These are phyloP conservation scores for Gleditsia sinensis DNA, from an alignment of 306 rosid species.

Conservation along the genomic window DNA sequence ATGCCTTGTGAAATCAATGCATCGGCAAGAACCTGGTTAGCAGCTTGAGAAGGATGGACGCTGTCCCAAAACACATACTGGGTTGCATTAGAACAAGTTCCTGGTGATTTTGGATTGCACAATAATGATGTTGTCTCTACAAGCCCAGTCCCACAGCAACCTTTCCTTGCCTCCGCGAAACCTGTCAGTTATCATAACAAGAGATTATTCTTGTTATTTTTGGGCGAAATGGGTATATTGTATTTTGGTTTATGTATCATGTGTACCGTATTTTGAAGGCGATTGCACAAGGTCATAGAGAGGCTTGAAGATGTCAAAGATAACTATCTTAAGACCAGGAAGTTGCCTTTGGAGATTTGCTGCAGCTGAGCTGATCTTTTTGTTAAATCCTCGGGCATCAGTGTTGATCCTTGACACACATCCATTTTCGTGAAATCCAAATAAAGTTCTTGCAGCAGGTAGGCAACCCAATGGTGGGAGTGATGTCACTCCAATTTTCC, in stretches of 20 bases:
- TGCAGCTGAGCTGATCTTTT: constrained; percentile 69
- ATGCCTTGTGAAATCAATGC: constrained; percentile 68
- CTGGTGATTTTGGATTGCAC: constrained; percentile 76
- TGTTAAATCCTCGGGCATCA: constrained; percentile 79
- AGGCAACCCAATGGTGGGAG: constrained; percentile 95
- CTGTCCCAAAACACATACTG: constrained; percentile 95
- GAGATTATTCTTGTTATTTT: too few species aligned
- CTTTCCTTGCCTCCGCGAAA: constrained; percentile 75
- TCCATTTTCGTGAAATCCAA: constrained; percentile 63
- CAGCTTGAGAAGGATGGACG: constrained; percentile 92
- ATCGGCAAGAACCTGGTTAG: constrained; percentile 89
- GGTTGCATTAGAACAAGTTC: constrained; percentile 89
- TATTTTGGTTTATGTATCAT: not conserved
- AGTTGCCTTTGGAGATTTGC: constrained; percentile 68
- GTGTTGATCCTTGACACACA: constrained; percentile 71
- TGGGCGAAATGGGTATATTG: not conserved
- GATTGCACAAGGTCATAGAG: constrained; percentile 67
- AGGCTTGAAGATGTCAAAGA: constrained; percentile 84
- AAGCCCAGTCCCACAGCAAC: constrained; percentile 94
- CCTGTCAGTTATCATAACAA: constrained; percentile 47
- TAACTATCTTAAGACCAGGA: constrained; percentile 70
- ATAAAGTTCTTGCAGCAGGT: constrained; percentile 71
- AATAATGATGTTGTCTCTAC: constrained; percentile 69
- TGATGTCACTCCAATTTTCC: constrained; percentile 91
- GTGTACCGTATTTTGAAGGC: constrained; percentile 76